Base-by-base conservation (phyloP, 176 grass and related monocot species). In the Tillandsia fasciculata region DNA sequence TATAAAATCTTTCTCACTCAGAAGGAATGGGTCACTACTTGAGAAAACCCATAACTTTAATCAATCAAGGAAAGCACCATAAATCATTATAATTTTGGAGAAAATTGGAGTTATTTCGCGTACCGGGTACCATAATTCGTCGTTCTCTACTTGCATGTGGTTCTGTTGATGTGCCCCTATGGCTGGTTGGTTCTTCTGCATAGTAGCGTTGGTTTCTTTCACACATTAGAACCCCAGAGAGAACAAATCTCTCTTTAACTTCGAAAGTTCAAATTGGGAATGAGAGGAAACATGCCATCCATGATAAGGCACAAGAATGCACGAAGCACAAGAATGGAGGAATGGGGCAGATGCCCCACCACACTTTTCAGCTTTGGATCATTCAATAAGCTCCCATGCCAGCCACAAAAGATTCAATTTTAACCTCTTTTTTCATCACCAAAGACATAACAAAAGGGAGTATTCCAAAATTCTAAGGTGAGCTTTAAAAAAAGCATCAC, bases 101-200 rank as follows among this genome's bases (percentile, higher is more conserved):
- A 18, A 20, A 18, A 59, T 59, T 42, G 33, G 33, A 59, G 20
- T 9, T 49, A 74, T 65, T 29, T 63, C 29, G 84, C 50, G 50
- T 81, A 96, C 88, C 63, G 92, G 92, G 67, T 91, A 85, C 88
- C 88, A 91, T 22, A 88, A 96, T 58, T 96, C 92, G 15, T 91
- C 92, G 12, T 96, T 96, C 78, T 96, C 92, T 26, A 96, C 83
- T 52, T 96, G 92, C 23, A 88, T 88, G 18, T 96, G 92, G 75
- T 96, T 84, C 75, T 91, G 92, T 61, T 96, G 92, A 56, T 96
- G 92, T 20, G 85, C 89, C 83, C 33, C 88, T 91, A 67, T 96
- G 92, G 76, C 92, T 96, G 72, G 91, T 96, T 72, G n/a, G n/a
- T n/a, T n/a, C 92, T 89, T 88, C 92, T 96, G 72, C 54, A 82